phyloP scores from a whole-genome alignment of 345 rosid genomes.

The Eutrema heterophyllum region DNA sequence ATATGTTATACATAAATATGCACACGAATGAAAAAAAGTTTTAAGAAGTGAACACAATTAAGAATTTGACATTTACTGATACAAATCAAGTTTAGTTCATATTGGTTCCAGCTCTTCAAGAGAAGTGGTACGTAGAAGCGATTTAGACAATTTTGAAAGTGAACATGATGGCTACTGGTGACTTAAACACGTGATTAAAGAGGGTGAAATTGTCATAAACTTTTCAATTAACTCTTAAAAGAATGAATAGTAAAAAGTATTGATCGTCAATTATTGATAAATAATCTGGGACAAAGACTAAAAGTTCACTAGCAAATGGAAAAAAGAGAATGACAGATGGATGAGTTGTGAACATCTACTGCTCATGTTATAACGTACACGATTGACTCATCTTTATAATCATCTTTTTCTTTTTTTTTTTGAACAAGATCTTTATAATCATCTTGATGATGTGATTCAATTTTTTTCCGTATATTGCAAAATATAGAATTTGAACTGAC shows the following conservation, averaged over 20 bases:
- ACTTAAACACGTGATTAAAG: conserved; percentile 20
- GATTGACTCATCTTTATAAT: not conserved
- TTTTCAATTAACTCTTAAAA: not conserved
- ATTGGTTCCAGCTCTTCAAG: not conserved
- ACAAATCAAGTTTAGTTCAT: not conserved
- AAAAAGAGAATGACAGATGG: conserved; percentile 13
- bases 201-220: not conserved
- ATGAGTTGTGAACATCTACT: not conserved
- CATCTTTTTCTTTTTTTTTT: too few species aligned
- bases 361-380: conserved; percentile 21
- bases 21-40: not conserved
- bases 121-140: not conserved
- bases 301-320: conserved; percentile 11
- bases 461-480: not conserved
- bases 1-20: not conserved
- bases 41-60: not conserved
- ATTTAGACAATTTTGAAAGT: conserved; percentile 11
- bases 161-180: conserved; percentile 11
- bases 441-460: not conserved
- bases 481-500: not conserved
- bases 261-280: conserved; percentile 12
- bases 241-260: conserved; percentile 12
- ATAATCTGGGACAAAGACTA: conserved; percentile 17
- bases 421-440: not conserved
- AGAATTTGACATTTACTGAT: not conserved